A percentile compares a stretch with the other conserved stretches of the same genome.
Conservation (phyloP, 371 early-diverging fungal genomes). For the Mucor piriformis region DNA sequence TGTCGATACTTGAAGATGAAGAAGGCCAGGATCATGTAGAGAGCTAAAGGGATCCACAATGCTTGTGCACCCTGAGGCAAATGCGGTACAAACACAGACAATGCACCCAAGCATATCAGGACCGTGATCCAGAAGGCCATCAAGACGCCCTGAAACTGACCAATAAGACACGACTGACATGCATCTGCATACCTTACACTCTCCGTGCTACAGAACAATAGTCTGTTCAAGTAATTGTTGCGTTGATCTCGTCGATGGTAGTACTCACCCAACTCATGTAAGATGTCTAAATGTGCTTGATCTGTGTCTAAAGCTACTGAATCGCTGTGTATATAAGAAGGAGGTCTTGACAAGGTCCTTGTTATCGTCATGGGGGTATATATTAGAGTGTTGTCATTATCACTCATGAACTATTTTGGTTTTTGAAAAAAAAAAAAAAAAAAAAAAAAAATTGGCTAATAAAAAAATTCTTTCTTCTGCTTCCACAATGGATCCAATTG, state of each 20-base stretch:
- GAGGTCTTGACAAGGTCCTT: slow-evolving; percentile 7
- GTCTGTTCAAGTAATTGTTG: too few relatives aligned
- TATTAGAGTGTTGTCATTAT: background rate
- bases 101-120: slow-evolving; percentile 17
- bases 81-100: slow-evolving; percentile 15
- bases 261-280: slow-evolving; percentile 11
- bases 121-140: slow-evolving; percentile 23
- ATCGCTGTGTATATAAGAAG: slow-evolving; percentile 2
- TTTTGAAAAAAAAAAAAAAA: background rate
- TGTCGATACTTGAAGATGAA: background rate
- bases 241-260: slow-evolving; percentile 3
- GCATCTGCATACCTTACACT: background rate
- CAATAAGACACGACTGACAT: background rate
- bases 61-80: slow-evolving; percentile 15
- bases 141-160: slow-evolving; percentile 18
- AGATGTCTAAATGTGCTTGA: slow-evolving; percentile 1
- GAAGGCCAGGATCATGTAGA: slow-evolving; percentile 2
- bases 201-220: too few relatives aligned
- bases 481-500: background rate
- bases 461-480: background rate
- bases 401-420: background rate
- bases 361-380: background rate
- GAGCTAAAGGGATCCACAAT: slow-evolving; percentile 19
- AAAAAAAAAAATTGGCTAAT: background rate
- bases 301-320: background rate